Conservation (phyloP, 164 flowering plant species). For the Chimonanthus salicifolius region DNA sequence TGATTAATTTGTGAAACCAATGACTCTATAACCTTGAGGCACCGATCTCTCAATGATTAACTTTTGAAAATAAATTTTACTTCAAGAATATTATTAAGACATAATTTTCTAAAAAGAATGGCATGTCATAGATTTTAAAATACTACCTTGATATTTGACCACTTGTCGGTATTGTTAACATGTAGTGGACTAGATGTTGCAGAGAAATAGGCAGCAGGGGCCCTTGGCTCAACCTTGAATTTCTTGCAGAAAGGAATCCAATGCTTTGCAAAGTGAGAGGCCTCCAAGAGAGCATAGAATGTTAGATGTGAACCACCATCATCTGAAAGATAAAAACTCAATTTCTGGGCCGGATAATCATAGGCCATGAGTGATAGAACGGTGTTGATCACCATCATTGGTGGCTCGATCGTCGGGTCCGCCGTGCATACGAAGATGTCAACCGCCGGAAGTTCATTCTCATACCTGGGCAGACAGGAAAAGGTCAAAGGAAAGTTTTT, state of each 20-base stretch:
- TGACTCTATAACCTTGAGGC: no score
- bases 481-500: no score
- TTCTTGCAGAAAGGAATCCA: slow-evolving; percentile 4
- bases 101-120: no score
- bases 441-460: not conserved
- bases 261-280: not conserved
- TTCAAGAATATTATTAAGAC: no score
- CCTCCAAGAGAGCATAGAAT: slow-evolving; percentile 1
- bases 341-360: not conserved
- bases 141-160: not conserved
- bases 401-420: not conserved
- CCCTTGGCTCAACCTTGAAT: slow-evolving; percentile 23
- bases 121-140: no score
- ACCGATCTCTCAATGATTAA: no score
- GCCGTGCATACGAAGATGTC: slow-evolving; percentile 2
- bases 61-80: no score
- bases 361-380: not conserved
- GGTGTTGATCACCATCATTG: not conserved
- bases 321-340: not conserved
- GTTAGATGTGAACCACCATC: slow-evolving; percentile 2
- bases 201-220: slow-evolving; percentile 35
- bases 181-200: not conserved
- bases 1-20: no score
- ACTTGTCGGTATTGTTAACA: not conserved
- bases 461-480: slow-evolving; percentile 7